A percentile compares a stretch with the other conserved stretches of the same genome.
phyloP scores from a whole-genome alignment of 139 green algal genomes.

The Spirogloea muscicola region DNA sequence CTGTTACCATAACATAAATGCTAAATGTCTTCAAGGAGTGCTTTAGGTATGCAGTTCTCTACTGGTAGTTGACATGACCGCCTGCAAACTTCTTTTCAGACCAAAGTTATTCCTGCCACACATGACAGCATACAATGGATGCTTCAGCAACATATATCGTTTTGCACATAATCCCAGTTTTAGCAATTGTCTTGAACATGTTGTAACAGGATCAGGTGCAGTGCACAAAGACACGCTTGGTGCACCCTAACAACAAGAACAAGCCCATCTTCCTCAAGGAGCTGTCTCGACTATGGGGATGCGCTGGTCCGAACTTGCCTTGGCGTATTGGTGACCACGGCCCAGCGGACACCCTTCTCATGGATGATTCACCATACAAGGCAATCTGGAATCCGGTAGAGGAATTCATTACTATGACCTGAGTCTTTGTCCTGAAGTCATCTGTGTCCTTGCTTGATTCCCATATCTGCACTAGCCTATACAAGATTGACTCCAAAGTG shows the following conservation, averaged over 20 bases:
- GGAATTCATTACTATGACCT: neutral
- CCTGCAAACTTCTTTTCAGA: no score
- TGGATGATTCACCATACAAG: conserved; percentile 50
- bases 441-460: neutral
- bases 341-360: conserved; percentile 46
- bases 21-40: no score
- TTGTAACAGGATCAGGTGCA: conserved; percentile 20
- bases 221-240: conserved; percentile 36
- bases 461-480: neutral
- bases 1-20: no score
- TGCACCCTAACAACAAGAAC: conserved; percentile 38
- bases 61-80: no score
- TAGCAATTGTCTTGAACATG: neutral
- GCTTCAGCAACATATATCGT: no score
- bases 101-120: no score
- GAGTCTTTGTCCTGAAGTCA: neutral
- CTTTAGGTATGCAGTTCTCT: no score
- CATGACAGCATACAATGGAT: no score
- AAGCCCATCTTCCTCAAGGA: conserved; percentile 54
- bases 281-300: conserved; percentile 33
- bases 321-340: conserved; percentile 17
- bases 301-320: conserved; percentile 1
- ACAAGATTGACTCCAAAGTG: conserved; percentile 3
- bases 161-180: no score
- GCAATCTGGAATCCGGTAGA: conserved; percentile 32